Evolutionary conservation across 2,329 filamentous ascomycete species (phyloP), one percentile per base, ranked within the genome.

Genomic region (Fusarium sp.): DNA sequence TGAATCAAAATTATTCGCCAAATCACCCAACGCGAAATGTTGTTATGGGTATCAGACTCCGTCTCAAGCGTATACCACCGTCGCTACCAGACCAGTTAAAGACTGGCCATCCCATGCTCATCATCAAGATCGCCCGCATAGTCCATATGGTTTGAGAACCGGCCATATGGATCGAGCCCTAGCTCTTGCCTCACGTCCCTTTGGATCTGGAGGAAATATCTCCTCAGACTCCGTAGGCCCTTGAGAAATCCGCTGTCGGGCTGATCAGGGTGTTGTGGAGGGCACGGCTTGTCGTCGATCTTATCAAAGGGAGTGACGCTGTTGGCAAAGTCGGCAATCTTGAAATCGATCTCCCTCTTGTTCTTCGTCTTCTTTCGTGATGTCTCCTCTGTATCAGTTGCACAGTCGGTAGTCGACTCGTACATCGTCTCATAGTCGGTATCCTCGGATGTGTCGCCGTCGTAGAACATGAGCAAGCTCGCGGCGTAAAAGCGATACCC

Each of bases 301-400:
- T 89, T 80, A 74, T 97, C 94, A 70, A 96, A 92, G 6, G 93
- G 92, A 2, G 94, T 98, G 36, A 98, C 91, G 76, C 95, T 98
- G 78, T 99, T 99, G 68, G 96, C 96, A 82, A 99, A 99, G 80
- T 99, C 96, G 59, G 97, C 95, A 78, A 99, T 97, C 80, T 98
- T 98, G 81, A 99, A 90, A 78, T 97, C 93, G 76, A 97, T 94
- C 70, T 90, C 86, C 46, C 84, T 83, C 62, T 83, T 84, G 65
- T 84, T 87, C 75, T 77, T 85, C 75, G 80, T 83, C 72, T 67
- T 83, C 77, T 68, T 82, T 75, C 78, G 86, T 51, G 77, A 74
- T n/a, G 76, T 75, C 54, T 89, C 87, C 71, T 89, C 87, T 3
- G 84, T 85, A 68, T 89, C 87, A 0, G 87, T 89, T 5, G 84